Evolutionary conservation across 768 basidiomycete species (phyloP).

Genomic region (Phylloporus sp.): DNA sequence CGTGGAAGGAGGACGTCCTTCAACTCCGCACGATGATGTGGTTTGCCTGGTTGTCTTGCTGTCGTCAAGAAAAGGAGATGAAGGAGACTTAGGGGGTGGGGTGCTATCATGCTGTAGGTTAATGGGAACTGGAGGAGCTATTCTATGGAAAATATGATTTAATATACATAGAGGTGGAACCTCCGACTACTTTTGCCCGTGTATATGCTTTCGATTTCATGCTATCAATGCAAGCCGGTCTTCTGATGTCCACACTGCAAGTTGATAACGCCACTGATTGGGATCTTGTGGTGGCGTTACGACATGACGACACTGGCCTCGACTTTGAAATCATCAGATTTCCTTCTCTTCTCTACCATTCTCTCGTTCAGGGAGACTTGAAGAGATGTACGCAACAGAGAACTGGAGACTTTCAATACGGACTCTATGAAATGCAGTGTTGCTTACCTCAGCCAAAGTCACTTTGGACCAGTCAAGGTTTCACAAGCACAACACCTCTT

Average conservation of each 20-base stretch:
- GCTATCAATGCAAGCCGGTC: constrained; percentile 17
- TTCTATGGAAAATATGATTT: constrained; percentile 24
- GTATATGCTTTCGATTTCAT: constrained; percentile 20
- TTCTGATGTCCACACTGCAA: too few relatives aligned
- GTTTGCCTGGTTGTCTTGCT: constrained; percentile 83
- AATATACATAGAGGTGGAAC: constrained; percentile 26
- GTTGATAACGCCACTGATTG: too few relatives aligned
- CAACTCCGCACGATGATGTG: constrained; percentile 91
- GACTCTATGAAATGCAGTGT: too few relatives aligned
- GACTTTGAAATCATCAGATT: too few relatives aligned
- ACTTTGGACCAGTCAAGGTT: too few relatives aligned
- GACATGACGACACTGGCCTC: too few relatives aligned
- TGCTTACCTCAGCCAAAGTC: constrained; percentile 32
- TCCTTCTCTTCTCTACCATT: too few relatives aligned
- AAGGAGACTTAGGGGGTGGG: constrained; percentile 21
- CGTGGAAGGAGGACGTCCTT: constrained; percentile 93
- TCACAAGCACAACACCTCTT: too few relatives aligned
- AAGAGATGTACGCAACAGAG: too few relatives aligned
- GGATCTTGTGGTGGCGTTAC: too few relatives aligned
- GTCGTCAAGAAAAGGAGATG: constrained; percentile 42
- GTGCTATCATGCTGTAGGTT: constrained; percentile 20
- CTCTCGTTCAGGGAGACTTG: too few relatives aligned
- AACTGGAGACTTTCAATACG: too few relatives aligned
- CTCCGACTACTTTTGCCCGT: constrained; percentile 17
- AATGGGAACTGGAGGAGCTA: constrained; percentile 17